Percentiles rank a stretch among this genome's conserved stretches.
Evolutionary conservation across 768 basidiomycete genomes (phyloP).

Genomic region (Mycena rebaudengoi): DNA sequence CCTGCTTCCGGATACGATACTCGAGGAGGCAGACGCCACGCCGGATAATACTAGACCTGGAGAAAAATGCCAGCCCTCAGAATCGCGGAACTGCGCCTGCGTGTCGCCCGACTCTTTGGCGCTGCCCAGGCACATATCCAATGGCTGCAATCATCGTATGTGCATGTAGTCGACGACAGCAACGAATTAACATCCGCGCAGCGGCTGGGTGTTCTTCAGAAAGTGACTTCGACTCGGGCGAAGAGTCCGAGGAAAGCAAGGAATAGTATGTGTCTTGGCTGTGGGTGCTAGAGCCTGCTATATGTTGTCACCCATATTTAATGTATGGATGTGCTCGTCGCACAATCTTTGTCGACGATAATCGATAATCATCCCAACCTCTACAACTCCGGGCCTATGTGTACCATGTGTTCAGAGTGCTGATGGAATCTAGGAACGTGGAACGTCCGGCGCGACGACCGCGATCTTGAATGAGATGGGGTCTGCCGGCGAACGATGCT

Average conservation of each 20-base stretch:
- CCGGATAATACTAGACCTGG: conserved; percentile 4
- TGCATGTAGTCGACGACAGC: neutral
- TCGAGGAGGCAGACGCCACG: conserved; percentile 17
- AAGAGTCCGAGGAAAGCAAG: conserved; percentile 14
- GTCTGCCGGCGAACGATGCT: no score
- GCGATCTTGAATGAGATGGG: neutral
- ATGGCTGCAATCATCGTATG: neutral
- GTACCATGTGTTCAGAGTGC: conserved; percentile 1
- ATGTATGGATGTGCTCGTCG: neutral
- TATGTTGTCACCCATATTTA: conserved; percentile 8
- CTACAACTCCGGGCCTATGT: neutral
- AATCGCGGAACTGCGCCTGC: conserved; percentile 1
- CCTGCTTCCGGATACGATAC: neutral
- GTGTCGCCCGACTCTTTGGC: neutral
- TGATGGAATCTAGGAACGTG: conserved; percentile 22
- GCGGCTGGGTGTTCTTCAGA: conserved; percentile 16
- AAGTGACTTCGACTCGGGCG: conserved; percentile 20
- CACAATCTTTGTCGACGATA: conserved; percentile 7
- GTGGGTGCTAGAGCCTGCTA: neutral
- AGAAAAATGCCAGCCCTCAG: neutral
- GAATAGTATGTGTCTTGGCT: conserved; percentile 13
- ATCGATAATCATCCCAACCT: conserved; percentile 17
- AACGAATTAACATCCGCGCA: neutral
- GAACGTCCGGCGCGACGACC: neutral
- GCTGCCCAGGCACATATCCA: neutral